Conservation (phyloP, 2,329 filamentous ascomycete genomes). For the Thelonectria blattea region DNA sequence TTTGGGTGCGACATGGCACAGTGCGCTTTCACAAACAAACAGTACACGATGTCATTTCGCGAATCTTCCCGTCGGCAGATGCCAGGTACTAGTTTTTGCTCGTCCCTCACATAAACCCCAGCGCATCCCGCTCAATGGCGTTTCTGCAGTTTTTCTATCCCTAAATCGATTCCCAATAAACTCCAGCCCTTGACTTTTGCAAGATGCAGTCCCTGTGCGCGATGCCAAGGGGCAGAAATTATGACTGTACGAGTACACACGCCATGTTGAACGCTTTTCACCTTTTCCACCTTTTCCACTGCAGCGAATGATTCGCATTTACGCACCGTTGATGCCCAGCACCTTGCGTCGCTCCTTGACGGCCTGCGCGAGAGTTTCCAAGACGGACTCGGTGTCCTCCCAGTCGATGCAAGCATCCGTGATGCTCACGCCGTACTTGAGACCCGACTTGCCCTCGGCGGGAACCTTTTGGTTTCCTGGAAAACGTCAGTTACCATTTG, state of each 20-base stretch:
- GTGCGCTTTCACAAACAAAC: conserved; percentile 21
- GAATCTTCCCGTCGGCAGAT: conserved; percentile 6
- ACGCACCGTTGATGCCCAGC: conserved; percentile 34
- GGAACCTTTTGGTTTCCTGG: conserved; percentile 87
- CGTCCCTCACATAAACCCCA: conserved; percentile 6
- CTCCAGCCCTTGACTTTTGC: conserved; percentile 32
- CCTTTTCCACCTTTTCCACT: neutral
- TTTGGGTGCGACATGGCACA: conserved; percentile 18
- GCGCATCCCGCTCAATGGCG: conserved; percentile 15
- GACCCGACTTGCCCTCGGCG: conserved; percentile 78
- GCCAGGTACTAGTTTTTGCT: conserved; percentile 5
- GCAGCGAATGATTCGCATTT: conserved; percentile 6
- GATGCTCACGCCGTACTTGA: conserved; percentile 95
- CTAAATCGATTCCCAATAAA: conserved; percentile 33
- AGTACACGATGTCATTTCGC: conserved; percentile 28
- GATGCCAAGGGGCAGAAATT: neutral
- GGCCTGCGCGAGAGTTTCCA: conserved; percentile 79
- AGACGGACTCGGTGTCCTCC: conserved; percentile 83
- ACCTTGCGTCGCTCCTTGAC: conserved; percentile 65
- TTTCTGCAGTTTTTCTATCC: conserved; percentile 33
- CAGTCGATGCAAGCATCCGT: conserved; percentile 97
- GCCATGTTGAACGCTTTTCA: neutral
- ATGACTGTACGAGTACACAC: conserved; percentile 3
- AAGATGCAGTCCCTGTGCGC: conserved; percentile 17
- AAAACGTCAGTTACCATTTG: conserved; percentile 34